Conservation (phyloP, 2,329 filamentous ascomycete species). For the Beauveria bassiana region DNA sequence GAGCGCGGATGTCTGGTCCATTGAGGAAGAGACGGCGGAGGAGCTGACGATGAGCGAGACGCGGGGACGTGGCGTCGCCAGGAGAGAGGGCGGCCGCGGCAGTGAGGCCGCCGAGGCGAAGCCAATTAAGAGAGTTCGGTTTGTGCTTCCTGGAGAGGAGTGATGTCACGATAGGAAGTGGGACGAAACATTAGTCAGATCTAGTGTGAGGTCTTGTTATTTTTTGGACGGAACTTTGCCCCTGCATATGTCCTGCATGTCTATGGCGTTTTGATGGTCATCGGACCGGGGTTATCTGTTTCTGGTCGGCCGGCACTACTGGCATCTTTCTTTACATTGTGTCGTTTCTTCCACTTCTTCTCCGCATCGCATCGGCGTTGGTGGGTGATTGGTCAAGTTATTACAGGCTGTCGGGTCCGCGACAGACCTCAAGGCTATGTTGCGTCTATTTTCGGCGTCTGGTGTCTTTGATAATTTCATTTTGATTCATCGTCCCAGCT, state of each 20-base stretch:
- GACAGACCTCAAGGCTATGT: not conserved
- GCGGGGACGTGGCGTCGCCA: slow-evolving; percentile 24
- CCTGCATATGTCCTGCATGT: not conserved
- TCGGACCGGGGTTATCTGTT: not conserved
- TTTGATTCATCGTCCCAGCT: not conserved
- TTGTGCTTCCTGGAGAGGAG: slow-evolving; percentile 40
- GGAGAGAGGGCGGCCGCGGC: slow-evolving; percentile 19
- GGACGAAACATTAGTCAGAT: not conserved
- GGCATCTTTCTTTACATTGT: not conserved
- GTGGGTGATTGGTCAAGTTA: not conserved
- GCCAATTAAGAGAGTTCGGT: slow-evolving; percentile 49
- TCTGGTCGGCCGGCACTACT: not conserved
- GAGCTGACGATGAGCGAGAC: slow-evolving; percentile 39
- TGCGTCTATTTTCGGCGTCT: not conserved
- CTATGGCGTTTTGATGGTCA: not conserved
- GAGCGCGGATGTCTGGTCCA: slow-evolving; percentile 52
- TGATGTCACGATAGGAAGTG: not conserved
- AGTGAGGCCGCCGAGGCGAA: slow-evolving; percentile 29
- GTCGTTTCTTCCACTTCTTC: not conserved
- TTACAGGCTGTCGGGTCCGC: not conserved
- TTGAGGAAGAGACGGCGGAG: slow-evolving; percentile 51
- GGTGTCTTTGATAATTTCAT: not conserved
- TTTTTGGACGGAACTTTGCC: not conserved
- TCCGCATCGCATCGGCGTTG: slow-evolving; percentile 5
- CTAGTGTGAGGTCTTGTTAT: not conserved